Percentiles rank a stretch among this genome's conserved stretches.
Evolutionary conservation across 371 early-diverging fungal genomes (phyloP).

Genomic region (Mucor ambiguus): DNA sequence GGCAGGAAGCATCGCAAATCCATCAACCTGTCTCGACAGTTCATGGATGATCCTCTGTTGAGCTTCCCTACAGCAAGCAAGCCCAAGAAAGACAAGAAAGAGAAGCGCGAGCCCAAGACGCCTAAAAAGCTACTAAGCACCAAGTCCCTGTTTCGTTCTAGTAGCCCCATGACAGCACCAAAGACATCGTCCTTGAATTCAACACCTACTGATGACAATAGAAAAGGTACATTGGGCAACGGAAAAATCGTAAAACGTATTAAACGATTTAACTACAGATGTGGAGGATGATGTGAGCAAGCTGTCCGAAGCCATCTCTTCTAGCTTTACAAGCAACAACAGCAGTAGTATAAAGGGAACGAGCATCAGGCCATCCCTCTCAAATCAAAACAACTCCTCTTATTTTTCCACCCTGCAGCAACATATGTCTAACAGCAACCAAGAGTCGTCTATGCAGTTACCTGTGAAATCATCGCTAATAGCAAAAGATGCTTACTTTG

Average conservation of each 20-base stretch:
- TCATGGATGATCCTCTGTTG: constrained; percentile 19
- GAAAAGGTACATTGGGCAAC: not conserved
- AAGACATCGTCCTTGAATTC: not conserved
- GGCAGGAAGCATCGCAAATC: constrained; percentile 10
- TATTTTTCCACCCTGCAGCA: not conserved
- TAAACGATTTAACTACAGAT: not conserved
- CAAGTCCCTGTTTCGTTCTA: not conserved
- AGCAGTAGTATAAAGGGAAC: not conserved
- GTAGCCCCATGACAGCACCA: not conserved
- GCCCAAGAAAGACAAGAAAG: constrained; percentile 12
- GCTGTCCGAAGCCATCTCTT: not conserved
- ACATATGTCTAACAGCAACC: not conserved
- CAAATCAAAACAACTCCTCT: not conserved
- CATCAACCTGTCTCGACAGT: constrained; percentile 6
- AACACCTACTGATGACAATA: not conserved
- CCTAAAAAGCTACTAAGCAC: not conserved
- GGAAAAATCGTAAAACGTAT: not conserved
- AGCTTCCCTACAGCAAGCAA: constrained; percentile 18
- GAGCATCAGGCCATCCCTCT: not conserved
- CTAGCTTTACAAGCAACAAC: not conserved
- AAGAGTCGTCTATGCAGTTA: not conserved
- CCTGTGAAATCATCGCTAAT: not conserved
- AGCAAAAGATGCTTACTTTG: constrained; percentile 2
- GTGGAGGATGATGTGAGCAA: not conserved
- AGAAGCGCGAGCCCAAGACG: not conserved